phyloP scores from a whole-genome alignment of 805 yeast species.

The Ogataea neopini region DNA sequence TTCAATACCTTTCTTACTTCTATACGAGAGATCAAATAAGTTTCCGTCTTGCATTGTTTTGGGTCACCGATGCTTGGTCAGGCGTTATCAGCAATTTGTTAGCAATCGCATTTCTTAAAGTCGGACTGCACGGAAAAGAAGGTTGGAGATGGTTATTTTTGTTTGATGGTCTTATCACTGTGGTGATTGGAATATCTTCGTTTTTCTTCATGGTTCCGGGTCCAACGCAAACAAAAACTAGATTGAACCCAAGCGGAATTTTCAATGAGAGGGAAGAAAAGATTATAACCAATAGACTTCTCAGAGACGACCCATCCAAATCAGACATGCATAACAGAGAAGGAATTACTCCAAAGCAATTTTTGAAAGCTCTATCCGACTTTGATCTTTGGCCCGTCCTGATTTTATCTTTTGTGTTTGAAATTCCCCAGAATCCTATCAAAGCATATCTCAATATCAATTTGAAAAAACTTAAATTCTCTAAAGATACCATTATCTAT shows the following conservation, averaged over 20 bases:
- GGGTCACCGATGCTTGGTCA: not conserved
- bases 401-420: slow-evolving; percentile 43
- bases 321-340: slow-evolving; percentile 67
- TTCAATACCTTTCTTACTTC: slow-evolving; percentile 39
- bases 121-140: slow-evolving; percentile 24
- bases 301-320: slow-evolving; percentile 64
- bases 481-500: slow-evolving; percentile 52
- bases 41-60: slow-evolving; percentile 51
- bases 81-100: slow-evolving; percentile 41
- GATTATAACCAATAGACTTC: slow-evolving; percentile 56
- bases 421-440: slow-evolving; percentile 40
- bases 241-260: slow-evolving; percentile 38
- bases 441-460: slow-evolving; percentile 48
- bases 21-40: slow-evolving; percentile 41
- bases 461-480: slow-evolving; percentile 50
- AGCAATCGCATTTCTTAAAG: slow-evolving; percentile 50
- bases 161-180: slow-evolving; percentile 31
- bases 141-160: slow-evolving; percentile 41
- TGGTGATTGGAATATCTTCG: slow-evolving; percentile 42
- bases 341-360: slow-evolving; percentile 43
- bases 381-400: slow-evolving; percentile 59
- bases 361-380: slow-evolving; percentile 45
- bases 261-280: slow-evolving; percentile 55
- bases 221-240: slow-evolving; percentile 27
- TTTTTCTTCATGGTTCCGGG: not conserved